Evolutionary conservation across 148 eudicot genomes (phyloP).

Genomic region (Suaeda aralocaspica): DNA sequence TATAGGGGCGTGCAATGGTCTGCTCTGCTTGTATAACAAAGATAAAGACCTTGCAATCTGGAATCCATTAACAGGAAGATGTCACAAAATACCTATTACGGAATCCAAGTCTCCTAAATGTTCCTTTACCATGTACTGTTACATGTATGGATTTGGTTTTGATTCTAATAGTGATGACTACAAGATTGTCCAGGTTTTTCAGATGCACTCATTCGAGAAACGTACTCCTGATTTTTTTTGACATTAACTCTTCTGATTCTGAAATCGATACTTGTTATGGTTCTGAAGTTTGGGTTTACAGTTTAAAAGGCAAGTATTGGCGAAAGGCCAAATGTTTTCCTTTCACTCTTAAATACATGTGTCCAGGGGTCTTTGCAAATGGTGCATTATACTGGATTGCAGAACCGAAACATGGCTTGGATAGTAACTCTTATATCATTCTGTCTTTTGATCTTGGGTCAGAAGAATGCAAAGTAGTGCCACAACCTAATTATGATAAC

Average conservation of each 20-base stretch:
- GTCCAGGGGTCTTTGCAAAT: slow-evolving; percentile 13
- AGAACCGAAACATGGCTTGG: background rate
- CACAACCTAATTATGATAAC: too few species aligned
- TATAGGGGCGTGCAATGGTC: too few species aligned
- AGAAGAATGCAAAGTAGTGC: slow-evolving; percentile 11
- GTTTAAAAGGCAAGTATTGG: slow-evolving; percentile 11
- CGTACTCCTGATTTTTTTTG: background rate
- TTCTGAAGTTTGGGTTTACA: slow-evolving; percentile 13
- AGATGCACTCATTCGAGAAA: background rate
- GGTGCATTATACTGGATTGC: slow-evolving; percentile 19
- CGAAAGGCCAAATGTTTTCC: slow-evolving; percentile 1
- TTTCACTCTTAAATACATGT: background rate
- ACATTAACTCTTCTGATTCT: background rate
- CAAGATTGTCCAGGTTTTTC: slow-evolving; percentile 10
- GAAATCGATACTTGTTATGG: background rate
- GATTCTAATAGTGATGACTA: slow-evolving; percentile 10
- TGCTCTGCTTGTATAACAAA: too few species aligned
- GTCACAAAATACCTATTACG: too few species aligned
- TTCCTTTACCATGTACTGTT: too few species aligned
- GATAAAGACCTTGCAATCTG: too few species aligned
- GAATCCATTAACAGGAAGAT: too few species aligned
- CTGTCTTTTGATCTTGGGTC: slow-evolving; percentile 11
- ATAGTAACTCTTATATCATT: background rate
- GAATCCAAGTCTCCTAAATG: too few species aligned
- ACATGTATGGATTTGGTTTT: slow-evolving; percentile 17